Conservation (phyloP, 2,329 filamentous ascomycete species). For the Xylaria sp. region DNA sequence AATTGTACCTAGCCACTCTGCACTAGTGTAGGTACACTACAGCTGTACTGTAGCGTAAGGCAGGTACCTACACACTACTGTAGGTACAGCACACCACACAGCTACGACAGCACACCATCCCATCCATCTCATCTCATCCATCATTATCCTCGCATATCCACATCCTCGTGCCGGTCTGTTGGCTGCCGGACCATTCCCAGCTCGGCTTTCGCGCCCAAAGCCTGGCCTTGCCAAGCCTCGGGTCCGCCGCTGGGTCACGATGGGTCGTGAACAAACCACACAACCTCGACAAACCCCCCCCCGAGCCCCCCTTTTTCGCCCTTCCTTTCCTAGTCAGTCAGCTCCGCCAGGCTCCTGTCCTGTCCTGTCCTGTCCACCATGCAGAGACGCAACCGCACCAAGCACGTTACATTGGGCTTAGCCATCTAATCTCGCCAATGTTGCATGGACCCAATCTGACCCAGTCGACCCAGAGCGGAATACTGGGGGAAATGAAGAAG, state of each 20-base stretch:
- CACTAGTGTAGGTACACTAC: not conserved
- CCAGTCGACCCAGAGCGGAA: conserved; percentile 16
- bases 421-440: conserved; percentile 37
- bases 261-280: conserved; percentile 16
- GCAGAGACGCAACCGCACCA: conserved; percentile 4
- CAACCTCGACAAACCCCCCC: no score
- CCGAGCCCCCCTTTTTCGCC: conserved; percentile 14
- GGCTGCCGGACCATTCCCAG: conserved; percentile 19
- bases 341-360: conserved; percentile 1
- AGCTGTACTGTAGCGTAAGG: not conserved
- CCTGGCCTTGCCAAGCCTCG: conserved; percentile 32
- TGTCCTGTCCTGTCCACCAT: not conserved
- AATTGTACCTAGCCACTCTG: not conserved
- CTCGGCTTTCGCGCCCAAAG: conserved; percentile 23
- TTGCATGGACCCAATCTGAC: conserved; percentile 26
- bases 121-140: not conserved
- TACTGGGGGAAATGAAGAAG: conserved; percentile 34
- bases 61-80: not conserved
- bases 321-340: not conserved
- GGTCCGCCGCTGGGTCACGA: conserved; percentile 18
- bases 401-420: conserved; percentile 29
- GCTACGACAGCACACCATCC: conserved; percentile 29
- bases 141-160: no score
- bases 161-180: not conserved
- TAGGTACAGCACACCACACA: conserved; percentile 19